Evolutionary conservation across 495 filamentous ascomycete genomes (phyloP).

Genomic region (Podospora fimiseda): DNA sequence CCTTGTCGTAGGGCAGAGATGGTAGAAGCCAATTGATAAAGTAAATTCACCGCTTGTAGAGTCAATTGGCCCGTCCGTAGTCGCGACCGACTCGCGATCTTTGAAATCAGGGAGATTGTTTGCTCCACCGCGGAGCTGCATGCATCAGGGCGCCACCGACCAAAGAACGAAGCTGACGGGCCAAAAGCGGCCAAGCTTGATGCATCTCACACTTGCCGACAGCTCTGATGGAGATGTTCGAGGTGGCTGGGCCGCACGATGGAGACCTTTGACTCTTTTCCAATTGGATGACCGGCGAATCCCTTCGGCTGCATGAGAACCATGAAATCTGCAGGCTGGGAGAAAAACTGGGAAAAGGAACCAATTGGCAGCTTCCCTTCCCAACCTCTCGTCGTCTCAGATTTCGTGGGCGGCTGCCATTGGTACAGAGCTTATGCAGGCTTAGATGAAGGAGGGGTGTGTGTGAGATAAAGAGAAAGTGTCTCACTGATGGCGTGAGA

Average conservation of each 20-base stretch:
- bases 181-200: constrained; percentile 20
- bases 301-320: constrained; percentile 19
- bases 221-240: constrained; percentile 11
- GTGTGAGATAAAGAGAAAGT: too few species aligned
- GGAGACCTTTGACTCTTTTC: too few species aligned
- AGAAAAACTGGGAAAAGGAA: constrained; percentile 17
- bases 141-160: neutral
- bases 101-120: neutral
- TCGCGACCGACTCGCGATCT: constrained; percentile 6
- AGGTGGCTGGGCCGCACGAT: constrained; percentile 9
- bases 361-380: constrained; percentile 10
- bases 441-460: neutral
- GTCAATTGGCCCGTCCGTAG: too few species aligned
- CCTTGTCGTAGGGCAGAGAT: neutral
- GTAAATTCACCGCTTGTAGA: neutral
- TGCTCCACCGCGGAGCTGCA: neutral
- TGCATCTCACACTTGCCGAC: constrained; percentile 14
- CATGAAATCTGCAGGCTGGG: constrained; percentile 22
- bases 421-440: constrained; percentile 19
- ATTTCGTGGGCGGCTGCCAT: constrained; percentile 26
- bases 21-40: too few species aligned
- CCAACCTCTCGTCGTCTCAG: constrained; percentile 23
- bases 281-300: constrained; percentile 14
- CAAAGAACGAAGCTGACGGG: neutral
- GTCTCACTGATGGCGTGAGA: too few species aligned